phyloP scores from a whole-genome alignment of 495 filamentous ascomycete genomes.

The Talaromyces proteolyticus region DNA sequence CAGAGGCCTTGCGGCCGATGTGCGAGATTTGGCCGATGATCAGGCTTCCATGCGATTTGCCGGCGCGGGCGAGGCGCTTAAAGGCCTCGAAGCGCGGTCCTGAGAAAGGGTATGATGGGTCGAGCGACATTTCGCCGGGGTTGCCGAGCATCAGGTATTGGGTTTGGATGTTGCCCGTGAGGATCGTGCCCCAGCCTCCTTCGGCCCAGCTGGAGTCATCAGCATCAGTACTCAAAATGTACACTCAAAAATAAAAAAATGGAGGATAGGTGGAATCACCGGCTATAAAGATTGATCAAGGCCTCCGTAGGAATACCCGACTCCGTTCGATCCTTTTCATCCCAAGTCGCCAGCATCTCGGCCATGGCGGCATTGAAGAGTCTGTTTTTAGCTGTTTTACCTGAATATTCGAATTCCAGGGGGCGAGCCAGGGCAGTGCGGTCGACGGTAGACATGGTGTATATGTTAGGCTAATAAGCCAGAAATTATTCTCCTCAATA shows the following conservation, averaged over 20 bases:
- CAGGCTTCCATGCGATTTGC: conserved; percentile 48
- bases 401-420: not conserved
- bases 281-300: conserved; percentile 52
- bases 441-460: too few species aligned
- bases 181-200: conserved; percentile 48
- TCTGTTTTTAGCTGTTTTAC: not conserved
- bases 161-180: conserved; percentile 61
- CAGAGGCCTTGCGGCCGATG: conserved; percentile 52
- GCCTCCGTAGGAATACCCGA: conserved; percentile 55
- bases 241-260: too few species aligned
- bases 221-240: too few species aligned
- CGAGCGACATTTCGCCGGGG: conserved; percentile 53
- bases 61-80: conserved; percentile 38
- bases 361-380: conserved; percentile 59
- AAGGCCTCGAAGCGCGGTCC: conserved; percentile 56
- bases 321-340: conserved; percentile 33
- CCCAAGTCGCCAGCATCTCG: conserved; percentile 53
- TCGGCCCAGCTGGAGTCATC: conserved; percentile 56
- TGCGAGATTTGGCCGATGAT: conserved; percentile 56
- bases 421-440: too few species aligned
- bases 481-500: too few species aligned
- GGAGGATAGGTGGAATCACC: too few species aligned
- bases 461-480: too few species aligned
- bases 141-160: conserved; percentile 53
- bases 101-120: conserved; percentile 31